Percentiles rank a stretch among this genome's conserved stretches.
Evolutionary conservation across 176 grass and related monocot species (phyloP).

Genomic region (Oryza meridionalis): DNA sequence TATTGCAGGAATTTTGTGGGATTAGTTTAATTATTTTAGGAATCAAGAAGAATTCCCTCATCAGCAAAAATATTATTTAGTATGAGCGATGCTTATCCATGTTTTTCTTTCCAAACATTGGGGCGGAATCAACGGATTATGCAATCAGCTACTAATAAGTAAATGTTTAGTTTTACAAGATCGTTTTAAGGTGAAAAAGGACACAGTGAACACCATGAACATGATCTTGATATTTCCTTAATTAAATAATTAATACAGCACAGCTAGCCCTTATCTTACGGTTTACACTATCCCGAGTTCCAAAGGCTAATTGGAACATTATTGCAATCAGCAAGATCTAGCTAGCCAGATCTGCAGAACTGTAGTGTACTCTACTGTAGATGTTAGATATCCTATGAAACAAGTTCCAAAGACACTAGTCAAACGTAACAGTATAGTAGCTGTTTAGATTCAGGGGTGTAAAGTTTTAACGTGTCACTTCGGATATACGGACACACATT

Average conservation of each 20-base stretch:
- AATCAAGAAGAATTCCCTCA: too few relatives aligned
- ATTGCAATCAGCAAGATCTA: neutral
- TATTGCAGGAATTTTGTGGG: too few relatives aligned
- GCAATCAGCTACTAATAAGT: neutral
- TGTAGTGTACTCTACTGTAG: constrained; percentile 26
- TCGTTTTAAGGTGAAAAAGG: neutral
- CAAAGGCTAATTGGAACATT: neutral
- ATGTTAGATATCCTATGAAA: neutral
- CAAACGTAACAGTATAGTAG: neutral
- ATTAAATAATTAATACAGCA: neutral
- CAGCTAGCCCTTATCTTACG: constrained; percentile 7
- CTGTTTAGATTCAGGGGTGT: too few relatives aligned
- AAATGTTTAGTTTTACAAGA: neutral
- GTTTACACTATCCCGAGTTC: constrained; percentile 45
- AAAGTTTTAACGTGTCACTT: too few relatives aligned
- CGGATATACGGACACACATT: too few relatives aligned
- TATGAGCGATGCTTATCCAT: too few relatives aligned
- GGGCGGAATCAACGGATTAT: neutral
- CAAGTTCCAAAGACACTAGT: constrained; percentile 33
- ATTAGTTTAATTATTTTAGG: too few relatives aligned
- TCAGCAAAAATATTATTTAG: too few relatives aligned
- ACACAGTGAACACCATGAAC: neutral
- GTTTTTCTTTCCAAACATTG: too few relatives aligned
- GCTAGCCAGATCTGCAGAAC: neutral
- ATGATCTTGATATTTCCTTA: neutral